These are phyloP conservation scores for Aureobasidium subglaciale DNA, from an alignment of 2,329 filamentous ascomycete genomes.

Conservation along the genomic window DNA sequence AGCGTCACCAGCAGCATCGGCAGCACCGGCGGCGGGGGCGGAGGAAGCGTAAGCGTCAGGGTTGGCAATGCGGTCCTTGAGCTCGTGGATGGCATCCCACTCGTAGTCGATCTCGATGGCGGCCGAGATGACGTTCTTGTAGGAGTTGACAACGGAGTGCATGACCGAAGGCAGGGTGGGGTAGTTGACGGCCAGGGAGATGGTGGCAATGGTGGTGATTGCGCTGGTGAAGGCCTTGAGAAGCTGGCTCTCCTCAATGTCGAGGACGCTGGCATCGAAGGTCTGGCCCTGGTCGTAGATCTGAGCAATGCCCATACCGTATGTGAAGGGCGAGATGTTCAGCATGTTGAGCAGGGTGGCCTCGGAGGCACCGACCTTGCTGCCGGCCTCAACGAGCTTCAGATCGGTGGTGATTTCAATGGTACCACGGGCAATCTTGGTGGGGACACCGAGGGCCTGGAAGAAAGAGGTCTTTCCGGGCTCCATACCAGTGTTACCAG, in stretches of 20 bases:
- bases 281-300: conserved; percentile 97
- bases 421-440: conserved; percentile 99
- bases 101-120: conserved; percentile 84
- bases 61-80: conserved; percentile 99
- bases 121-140: conserved; percentile 93
- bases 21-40: conserved; percentile 61
- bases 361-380: conserved; percentile 97
- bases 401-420: conserved; percentile 98
- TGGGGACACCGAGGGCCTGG: conserved; percentile 99
- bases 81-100: conserved; percentile 92
- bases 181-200: conserved; percentile 91
- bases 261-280: conserved; percentile 78
- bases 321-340: conserved; percentile 99
- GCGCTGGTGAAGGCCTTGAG: conserved; percentile 73
- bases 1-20: conserved; percentile 44
- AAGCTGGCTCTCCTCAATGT: conserved; percentile 92
- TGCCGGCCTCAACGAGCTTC: conserved; percentile 89
- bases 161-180: conserved; percentile 93
- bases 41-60: conserved; percentile 89
- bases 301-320: conserved; percentile 93
- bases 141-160: conserved; percentile 92
- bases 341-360: conserved; percentile 98
- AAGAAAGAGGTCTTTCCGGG: conserved; percentile 99
- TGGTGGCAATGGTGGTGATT: conserved; percentile 76
- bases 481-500: conserved; percentile 99